A percentile compares a stretch with the other conserved stretches of the same genome.
phyloP scores from a whole-genome alignment of 192 early-diverging fungal species.

The Coemansia sp. region DNA sequence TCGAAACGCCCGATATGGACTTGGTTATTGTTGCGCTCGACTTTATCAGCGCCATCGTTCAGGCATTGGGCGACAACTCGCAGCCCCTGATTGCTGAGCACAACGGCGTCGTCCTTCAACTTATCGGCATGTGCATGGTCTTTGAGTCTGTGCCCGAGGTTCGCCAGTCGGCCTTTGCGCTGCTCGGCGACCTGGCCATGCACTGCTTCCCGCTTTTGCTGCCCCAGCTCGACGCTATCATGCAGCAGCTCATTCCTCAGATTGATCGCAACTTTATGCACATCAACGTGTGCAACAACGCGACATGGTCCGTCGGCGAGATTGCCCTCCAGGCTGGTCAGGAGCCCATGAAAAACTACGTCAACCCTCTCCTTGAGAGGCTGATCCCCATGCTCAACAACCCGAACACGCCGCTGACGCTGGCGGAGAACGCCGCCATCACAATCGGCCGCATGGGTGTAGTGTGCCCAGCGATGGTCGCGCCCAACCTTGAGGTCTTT shows the following conservation, averaged over 20 bases:
- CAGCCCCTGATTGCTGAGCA: slow-evolving; percentile 75
- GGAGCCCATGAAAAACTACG: slow-evolving; percentile 77
- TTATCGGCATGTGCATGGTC: slow-evolving; percentile 83
- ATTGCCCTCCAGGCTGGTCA: slow-evolving; percentile 83
- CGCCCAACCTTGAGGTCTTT: slow-evolving; percentile 85
- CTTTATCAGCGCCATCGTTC: slow-evolving; percentile 90
- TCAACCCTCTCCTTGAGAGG: slow-evolving; percentile 78
- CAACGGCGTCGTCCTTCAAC: slow-evolving; percentile 72
- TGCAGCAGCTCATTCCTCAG: slow-evolving; percentile 78
- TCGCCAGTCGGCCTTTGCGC: slow-evolving; percentile 92
- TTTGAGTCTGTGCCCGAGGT: slow-evolving; percentile 74
- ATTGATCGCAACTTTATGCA: slow-evolving; percentile 61
- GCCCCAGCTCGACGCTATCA: slow-evolving; percentile 78
- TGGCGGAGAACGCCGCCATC: slow-evolving; percentile 96
- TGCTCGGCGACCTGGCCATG: slow-evolving; percentile 97
- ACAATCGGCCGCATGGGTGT: slow-evolving; percentile 96
- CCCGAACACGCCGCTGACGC: slow-evolving; percentile 67
- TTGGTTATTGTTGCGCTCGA: slow-evolving; percentile 97
- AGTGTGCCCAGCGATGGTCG: slow-evolving; percentile 80
- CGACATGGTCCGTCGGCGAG: slow-evolving; percentile 97
- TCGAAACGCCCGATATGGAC: slow-evolving; percentile 83
- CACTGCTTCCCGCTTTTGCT: slow-evolving; percentile 80
- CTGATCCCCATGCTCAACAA: slow-evolving; percentile 81
- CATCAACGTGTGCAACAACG: slow-evolving; percentile 96
- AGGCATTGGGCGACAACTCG: slow-evolving; percentile 80